Evolutionary conservation across 1,139 yeast species (phyloP), one percentile per base, ranked within the genome.

Genomic region (Pneumocystis jirovecii): DNA sequence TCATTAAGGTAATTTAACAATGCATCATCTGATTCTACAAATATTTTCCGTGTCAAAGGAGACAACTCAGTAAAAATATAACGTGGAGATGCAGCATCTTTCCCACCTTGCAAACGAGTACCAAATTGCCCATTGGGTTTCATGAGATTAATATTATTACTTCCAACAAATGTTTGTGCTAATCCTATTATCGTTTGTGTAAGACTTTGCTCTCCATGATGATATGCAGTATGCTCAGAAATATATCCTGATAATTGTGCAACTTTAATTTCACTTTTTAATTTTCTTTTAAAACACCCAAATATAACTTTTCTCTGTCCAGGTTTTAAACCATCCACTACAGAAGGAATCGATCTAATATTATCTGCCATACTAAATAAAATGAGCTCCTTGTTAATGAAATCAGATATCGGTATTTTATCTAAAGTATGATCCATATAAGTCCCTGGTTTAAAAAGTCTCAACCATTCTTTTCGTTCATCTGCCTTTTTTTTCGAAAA

Each of bases 11-110:
- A 93, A 0, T 80, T 82, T 71, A 86, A 83, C 65, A 95, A 77
- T 0, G 93, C 86, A 71, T 86, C 86, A 76, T 95, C 99, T 65
- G 85, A 80, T 0, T 89, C 84, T 71, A 87, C 85, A 76, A 91
- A 90, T 7, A 91, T 82, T 65, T 80, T 83, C 69, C 87, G 80
- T 0, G 98, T 87, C 61, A 95, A 80, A 40, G 86, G 84, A 68
- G 83, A 84, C 70, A 93, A 77, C 72, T 89, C 93, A 0, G 99
- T 95, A 74, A 83, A 89, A 76, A 95, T 91, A 79, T 95, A 95
- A 83, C 99, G 91, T 68, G 97, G 87, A 61, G 97, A 97, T n/a
- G 97, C 89, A 35, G 90, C 95, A 79, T 95, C 98, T 74, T 95
- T 95, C 78, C 99, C 99, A 76, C 99, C 98, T 45, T 90, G 82